Evolutionary conservation across 371 early-diverging fungal species (phyloP), one percentile per base, ranked within the genome.

Genomic region (Chytridium lagenaria): DNA sequence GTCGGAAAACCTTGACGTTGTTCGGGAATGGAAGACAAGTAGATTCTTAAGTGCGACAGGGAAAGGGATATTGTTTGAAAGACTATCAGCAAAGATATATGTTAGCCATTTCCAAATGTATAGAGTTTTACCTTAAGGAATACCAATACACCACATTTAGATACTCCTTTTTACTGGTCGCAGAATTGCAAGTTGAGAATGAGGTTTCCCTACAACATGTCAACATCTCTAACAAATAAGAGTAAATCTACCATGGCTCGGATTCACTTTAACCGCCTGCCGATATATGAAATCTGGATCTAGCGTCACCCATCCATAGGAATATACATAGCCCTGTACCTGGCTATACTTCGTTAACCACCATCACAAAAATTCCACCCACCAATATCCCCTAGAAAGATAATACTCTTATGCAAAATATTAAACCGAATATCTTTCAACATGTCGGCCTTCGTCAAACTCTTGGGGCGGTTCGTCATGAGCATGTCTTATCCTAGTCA

Each of bases 181-280:
- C 71, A 78, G 26, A 40, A 81, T 78, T 0, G 81, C 81, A 3
- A 81, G 69, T 67, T 81, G 78, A 0, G 77, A 70, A 23, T 64
- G 63, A 2, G 81, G 74, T 68, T 75, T 78, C 34, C 81, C 80
- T 66, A 44, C 3, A 44, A 40, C 28, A 37, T 66, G 1, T 65
- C 28, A 52, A 12, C 44, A 44, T 7, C 19, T 44, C 16, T 52
- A 23, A 52, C 5, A 49, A 34, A 26, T 12, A 61, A 23, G 36
- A 59, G 2, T 26, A 50, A 38, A 63, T 16, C 36, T 26, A 77
- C 80, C 81, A 64, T 67, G 50, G 34, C 69, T 49, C 0, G 78
- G 78, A 55, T 76, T 74, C 3, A 78, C 12, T 28, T 57, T n/a
- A 5, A 75, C 59, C 1, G 81, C 81, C n/a, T 75, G 70, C 22